Conservation (phyloP, 2,329 filamentous ascomycete genomes). For the Dryadomyces quercivorus region DNA sequence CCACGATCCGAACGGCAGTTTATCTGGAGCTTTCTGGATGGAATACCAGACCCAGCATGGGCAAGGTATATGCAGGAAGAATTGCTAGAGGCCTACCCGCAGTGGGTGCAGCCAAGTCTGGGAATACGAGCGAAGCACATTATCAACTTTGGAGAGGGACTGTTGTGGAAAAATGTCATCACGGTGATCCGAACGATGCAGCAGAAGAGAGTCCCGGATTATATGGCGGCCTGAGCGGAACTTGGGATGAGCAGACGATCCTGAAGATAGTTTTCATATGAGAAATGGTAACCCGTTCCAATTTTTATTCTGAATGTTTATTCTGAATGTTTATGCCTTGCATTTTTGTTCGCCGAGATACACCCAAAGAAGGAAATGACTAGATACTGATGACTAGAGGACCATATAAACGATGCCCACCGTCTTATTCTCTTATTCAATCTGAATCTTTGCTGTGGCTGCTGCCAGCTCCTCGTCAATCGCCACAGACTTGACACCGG, state of each 20-base stretch:
- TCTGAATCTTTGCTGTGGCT: background rate
- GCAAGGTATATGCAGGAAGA: constrained; percentile 7
- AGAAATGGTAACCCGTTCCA: background rate
- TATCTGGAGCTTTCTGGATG: constrained; percentile 12
- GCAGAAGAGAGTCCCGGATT: background rate
- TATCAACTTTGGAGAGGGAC: constrained; percentile 8
- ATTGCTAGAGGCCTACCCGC: constrained; percentile 7
- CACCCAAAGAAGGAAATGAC: background rate
- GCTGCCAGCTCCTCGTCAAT: background rate
- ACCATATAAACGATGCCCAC: background rate
- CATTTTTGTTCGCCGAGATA: background rate
- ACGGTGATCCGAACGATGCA: constrained; percentile 6
- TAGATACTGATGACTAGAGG: too few species aligned
- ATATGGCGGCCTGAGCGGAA: background rate
- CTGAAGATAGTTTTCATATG: background rate
- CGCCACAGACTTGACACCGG: constrained; percentile 23
- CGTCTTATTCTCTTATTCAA: background rate
- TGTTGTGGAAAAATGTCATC: constrained; percentile 9
- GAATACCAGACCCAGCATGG: constrained; percentile 10
- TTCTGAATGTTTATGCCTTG: too few species aligned
- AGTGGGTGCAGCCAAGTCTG: constrained; percentile 6
- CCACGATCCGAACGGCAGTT: constrained; percentile 12
- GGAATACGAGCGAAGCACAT: constrained; percentile 9
- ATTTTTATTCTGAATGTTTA: too few species aligned
- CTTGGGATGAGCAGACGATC: background rate